phyloP scores from a whole-genome alignment of 2,329 filamentous ascomycete species.

The Arachnomyces sp. region DNA sequence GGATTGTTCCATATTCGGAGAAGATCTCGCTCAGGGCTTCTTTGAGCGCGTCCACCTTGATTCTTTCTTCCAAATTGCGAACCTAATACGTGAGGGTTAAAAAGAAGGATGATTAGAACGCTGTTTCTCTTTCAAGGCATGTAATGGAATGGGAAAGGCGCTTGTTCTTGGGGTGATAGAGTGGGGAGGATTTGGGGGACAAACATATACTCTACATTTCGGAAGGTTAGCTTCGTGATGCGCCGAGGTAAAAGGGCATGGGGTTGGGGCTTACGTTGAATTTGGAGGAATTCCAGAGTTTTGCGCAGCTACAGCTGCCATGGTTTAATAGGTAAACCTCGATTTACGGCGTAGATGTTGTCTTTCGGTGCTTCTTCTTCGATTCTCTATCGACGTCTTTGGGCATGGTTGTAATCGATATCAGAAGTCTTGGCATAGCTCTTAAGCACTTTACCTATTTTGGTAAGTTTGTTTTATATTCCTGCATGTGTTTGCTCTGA shows the following conservation, averaged over 20 bases:
- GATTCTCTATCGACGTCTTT: background rate
- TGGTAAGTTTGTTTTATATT: no score
- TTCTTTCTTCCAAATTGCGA: slow-evolving; percentile 85
- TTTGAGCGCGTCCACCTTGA: slow-evolving; percentile 72
- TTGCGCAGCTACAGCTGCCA: slow-evolving; percentile 29
- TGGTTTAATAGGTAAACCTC: slow-evolving; percentile 17
- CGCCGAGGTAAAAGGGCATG: background rate
- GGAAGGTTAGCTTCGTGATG: slow-evolving; percentile 10
- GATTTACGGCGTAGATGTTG: slow-evolving; percentile 11
- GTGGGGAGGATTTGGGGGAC: slow-evolving; percentile 5
- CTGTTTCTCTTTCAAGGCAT: no score
- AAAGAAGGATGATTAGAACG: no score
- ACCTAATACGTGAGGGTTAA: slow-evolving; percentile 38
- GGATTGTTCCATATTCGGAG: slow-evolving; percentile 75
- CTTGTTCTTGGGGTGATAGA: no score
- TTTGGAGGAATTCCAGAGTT: slow-evolving; percentile 28
- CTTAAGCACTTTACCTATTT: no score
- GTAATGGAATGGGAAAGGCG: background rate
- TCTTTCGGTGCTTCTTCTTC: background rate
- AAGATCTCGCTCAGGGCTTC: slow-evolving; percentile 71
- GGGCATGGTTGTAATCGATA: background rate
- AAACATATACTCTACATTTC: slow-evolving; percentile 34
- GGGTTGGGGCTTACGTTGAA: slow-evolving; percentile 27
- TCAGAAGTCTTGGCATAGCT: background rate
- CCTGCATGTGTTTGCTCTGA: no score